A percentile compares a stretch with the other conserved stretches of the same genome.
Evolutionary conservation across 306 rosid species (phyloP).

Genomic region (Acacia confusa): DNA sequence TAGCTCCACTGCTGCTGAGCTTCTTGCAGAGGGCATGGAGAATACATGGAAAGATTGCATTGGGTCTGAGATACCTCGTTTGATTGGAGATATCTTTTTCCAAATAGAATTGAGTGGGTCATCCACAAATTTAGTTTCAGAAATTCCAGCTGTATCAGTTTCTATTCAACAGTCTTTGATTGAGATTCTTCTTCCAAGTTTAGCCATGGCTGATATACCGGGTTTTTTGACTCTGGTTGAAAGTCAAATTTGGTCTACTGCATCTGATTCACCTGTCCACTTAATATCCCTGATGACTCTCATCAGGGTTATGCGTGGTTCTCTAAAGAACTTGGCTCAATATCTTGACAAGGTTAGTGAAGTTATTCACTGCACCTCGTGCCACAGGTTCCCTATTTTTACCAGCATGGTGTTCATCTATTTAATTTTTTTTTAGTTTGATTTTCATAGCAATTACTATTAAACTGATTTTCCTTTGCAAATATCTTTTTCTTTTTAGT

Average conservation of each 20-base stretch:
- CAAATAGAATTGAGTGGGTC: constrained; percentile 90
- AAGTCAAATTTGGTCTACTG: constrained; percentile 98
- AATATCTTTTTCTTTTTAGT: neutral
- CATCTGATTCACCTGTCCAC: constrained; percentile 96
- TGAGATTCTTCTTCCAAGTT: constrained; percentile 92
- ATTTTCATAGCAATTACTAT: constrained; percentile 12
- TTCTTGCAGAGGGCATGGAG: constrained; percentile 98
- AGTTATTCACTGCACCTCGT: constrained; percentile 13
- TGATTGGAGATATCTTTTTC: constrained; percentile 85
- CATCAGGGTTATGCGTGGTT: constrained; percentile 78
- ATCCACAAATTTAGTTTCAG: constrained; percentile 47
- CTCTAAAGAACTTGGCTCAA: constrained; percentile 82
- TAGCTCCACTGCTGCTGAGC: constrained; percentile 98
- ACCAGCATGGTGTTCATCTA: constrained; percentile 13
- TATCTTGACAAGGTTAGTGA: constrained; percentile 90
- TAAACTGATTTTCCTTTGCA: neutral
- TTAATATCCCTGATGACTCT: constrained; percentile 84
- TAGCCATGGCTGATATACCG: constrained; percentile 83
- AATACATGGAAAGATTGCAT: constrained; percentile 82
- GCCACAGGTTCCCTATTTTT: constrained; percentile 20
- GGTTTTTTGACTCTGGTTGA: constrained; percentile 77
- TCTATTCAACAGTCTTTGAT: constrained; percentile 73
- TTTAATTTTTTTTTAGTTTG: constrained; percentile 13
- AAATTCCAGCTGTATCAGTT: constrained; percentile 54
- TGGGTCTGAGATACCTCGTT: constrained; percentile 71